Percentiles rank a stretch among this genome's conserved stretches.
These are phyloP conservation scores for Beauveria varroae DNA, from an alignment of 2,329 filamentous ascomycete genomes.

Conservation along the genomic window DNA sequence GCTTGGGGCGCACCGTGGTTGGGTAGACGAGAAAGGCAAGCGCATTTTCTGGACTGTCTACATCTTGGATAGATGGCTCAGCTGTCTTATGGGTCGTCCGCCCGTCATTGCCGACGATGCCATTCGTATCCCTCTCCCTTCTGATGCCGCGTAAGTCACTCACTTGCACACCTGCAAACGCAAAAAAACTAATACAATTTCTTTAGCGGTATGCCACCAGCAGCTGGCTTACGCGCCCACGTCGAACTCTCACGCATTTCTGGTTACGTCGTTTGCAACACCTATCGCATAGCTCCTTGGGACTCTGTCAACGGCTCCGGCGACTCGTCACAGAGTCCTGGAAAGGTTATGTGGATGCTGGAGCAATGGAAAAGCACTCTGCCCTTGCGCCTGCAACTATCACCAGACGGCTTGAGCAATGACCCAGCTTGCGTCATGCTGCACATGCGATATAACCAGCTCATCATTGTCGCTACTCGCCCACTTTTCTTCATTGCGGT, in stretches of 20 bases:
- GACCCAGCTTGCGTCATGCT: slow-evolving; percentile 37
- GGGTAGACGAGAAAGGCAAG: slow-evolving; percentile 35
- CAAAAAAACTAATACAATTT: neutral
- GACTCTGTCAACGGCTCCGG: slow-evolving; percentile 15
- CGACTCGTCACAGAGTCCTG: slow-evolving; percentile 26
- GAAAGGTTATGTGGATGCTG: slow-evolving; percentile 34
- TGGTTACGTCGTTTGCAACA: slow-evolving; percentile 40
- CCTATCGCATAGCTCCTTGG: slow-evolving; percentile 32
- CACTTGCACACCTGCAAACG: neutral
- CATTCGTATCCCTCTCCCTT: slow-evolving; percentile 35
- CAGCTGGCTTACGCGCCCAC: slow-evolving; percentile 37
- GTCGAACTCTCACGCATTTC: slow-evolving; percentile 40
- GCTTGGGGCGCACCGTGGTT: slow-evolving; percentile 39
- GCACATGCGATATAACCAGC: slow-evolving; percentile 44
- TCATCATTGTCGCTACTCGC: slow-evolving; percentile 40
- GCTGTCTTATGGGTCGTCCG: slow-evolving; percentile 42
- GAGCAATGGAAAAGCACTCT: slow-evolving; percentile 32
- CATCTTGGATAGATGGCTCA: slow-evolving; percentile 40
- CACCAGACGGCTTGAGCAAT: slow-evolving; percentile 24
- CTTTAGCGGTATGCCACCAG: slow-evolving; percentile 33
- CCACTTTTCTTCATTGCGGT: slow-evolving; percentile 41
- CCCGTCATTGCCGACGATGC: slow-evolving; percentile 39
- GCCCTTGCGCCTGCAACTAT: slow-evolving; percentile 30
- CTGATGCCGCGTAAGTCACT: slow-evolving; percentile 32
- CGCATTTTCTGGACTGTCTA: slow-evolving; percentile 46